Conservation (phyloP, 768 basidiomycete species). For the Auricularia sp. region DNA sequence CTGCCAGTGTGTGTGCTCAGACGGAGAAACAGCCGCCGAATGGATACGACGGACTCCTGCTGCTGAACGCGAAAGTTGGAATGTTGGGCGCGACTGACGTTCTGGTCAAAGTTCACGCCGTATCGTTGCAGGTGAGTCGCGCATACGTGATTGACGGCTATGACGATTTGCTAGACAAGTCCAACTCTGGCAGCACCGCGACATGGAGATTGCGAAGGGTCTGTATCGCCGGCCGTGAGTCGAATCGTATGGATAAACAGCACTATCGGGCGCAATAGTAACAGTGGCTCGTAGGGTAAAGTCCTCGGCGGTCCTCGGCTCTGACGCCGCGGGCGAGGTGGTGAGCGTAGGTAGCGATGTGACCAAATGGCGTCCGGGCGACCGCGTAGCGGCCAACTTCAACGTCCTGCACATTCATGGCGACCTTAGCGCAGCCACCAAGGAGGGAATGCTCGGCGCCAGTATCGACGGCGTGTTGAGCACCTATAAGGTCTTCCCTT, state of each 20-base stretch:
- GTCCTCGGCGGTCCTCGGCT: not conserved
- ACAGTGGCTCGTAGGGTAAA: not conserved
- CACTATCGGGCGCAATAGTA: not conserved
- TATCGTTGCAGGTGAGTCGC: not conserved
- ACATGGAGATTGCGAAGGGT: not conserved
- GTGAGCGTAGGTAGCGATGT: not conserved
- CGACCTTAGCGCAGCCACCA: not conserved
- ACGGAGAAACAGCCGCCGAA: not conserved
- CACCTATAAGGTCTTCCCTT: constrained; percentile 43
- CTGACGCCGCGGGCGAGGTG: constrained; percentile 10
- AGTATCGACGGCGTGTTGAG: constrained; percentile 29
- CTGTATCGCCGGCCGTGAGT: not conserved
- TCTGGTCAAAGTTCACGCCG: not conserved
- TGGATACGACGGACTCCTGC: not conserved
- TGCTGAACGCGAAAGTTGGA: not conserved
- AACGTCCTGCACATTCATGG: constrained; percentile 4
- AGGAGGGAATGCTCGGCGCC: constrained; percentile 5
- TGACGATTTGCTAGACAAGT: not conserved
- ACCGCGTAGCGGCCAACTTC: constrained; percentile 9
- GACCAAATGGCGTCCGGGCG: constrained; percentile 5
- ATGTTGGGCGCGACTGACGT: not conserved
- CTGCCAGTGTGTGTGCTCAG: not conserved
- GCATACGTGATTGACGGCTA: not conserved
- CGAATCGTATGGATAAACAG: not conserved
- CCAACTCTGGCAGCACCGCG: not conserved